A percentile compares a stretch with the other conserved stretches of the same genome.
Evolutionary conservation across 1,284 basidiomycete species (phyloP).

Genomic region (Sanghuangporus weigelae): DNA sequence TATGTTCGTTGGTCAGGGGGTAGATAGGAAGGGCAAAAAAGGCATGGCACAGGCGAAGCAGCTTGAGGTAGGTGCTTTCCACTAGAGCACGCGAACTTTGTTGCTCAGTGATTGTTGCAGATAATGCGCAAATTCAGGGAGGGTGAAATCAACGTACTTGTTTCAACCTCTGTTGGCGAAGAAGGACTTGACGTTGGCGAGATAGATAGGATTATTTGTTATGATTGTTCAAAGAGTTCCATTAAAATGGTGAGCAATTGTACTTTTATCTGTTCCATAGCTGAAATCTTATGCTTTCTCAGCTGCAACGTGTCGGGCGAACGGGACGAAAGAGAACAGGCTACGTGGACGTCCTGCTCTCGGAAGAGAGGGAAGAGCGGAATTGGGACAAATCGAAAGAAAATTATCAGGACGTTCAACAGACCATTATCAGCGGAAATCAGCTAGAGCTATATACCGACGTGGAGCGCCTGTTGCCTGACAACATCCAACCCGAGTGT

Average conservation of each 20-base stretch:
- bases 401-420: conserved; percentile 87
- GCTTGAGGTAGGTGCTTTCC: conserved; percentile 54
- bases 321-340: conserved; percentile 94
- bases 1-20: conserved; percentile 89
- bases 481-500: conserved; percentile 69
- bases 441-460: conserved; percentile 91
- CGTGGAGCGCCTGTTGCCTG: conserved; percentile 82
- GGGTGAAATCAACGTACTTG: conserved; percentile 88
- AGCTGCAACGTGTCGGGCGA: conserved; percentile 95
- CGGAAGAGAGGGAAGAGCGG: conserved; percentile 85
- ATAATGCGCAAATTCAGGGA: conserved; percentile 83
- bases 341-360: conserved; percentile 87
- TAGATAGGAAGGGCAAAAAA: conserved; percentile 80
- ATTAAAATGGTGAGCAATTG: conserved; percentile 80
- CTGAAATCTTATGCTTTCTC: conserved; percentile 11
- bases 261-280: background rate
- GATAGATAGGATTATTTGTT: conserved; percentile 96
- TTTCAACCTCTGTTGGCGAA: conserved; percentile 96
- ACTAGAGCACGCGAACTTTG: background rate
- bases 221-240: conserved; percentile 94
- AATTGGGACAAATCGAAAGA: conserved; percentile 91
- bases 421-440: conserved; percentile 80
- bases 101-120: conserved; percentile 33
- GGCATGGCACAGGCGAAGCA: conserved; percentile 93
- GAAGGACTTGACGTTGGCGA: conserved; percentile 99